Base-by-base conservation (phyloP, 805 yeast species). In the Metschnikowia cubensis region DNA sequence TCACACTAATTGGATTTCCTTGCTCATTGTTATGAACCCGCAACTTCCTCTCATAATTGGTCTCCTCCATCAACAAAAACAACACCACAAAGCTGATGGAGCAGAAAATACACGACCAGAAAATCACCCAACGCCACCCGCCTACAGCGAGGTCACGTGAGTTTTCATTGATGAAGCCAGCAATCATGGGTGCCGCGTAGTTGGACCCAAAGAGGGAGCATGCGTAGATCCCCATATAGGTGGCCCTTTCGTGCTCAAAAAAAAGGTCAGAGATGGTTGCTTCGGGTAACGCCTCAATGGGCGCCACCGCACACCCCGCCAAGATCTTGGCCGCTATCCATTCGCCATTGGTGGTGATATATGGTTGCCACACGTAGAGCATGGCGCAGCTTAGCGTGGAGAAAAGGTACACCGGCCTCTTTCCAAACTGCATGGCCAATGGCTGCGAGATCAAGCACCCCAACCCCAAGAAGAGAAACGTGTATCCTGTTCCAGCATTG, bases 371-470 rank as follows among this genome's bases (percentile, higher is more conserved):
- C 14, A 72, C 65, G 47, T 69, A 64, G 47, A 74, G 64, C 47
- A 70, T 54, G 14, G 67, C 56, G 20, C 76, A 71, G 7, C 76
- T 69, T 13, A 75, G 50, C 48, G 66, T 62, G 21, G 74, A 65
- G 44, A 74, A 60, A 47, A 76, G 55, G 52, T 70, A 75, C 4
- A 72, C 70, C 0, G 77, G 78, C 40, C 82, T 64, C 51, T 74
- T 72, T n/a, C 82, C 82, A 52, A 65, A 76, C 51, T 74, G 75
- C 52, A 73, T 61, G 3, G 81, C 80, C 45, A 76, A 49, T 0
- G 84, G 84, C 59, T 79, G 83, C 63, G 74, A 73, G 17, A 80
- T 44, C 32, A 76, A 62, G 58, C 81, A 76, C 1, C 82, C 81
- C 35, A 77, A 36, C 7, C 58, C 58, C 53, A 55, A 47, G 18